Evolutionary conservation across 495 filamentous ascomycete genomes (phyloP).

Genomic region (Neurospora sp.): DNA sequence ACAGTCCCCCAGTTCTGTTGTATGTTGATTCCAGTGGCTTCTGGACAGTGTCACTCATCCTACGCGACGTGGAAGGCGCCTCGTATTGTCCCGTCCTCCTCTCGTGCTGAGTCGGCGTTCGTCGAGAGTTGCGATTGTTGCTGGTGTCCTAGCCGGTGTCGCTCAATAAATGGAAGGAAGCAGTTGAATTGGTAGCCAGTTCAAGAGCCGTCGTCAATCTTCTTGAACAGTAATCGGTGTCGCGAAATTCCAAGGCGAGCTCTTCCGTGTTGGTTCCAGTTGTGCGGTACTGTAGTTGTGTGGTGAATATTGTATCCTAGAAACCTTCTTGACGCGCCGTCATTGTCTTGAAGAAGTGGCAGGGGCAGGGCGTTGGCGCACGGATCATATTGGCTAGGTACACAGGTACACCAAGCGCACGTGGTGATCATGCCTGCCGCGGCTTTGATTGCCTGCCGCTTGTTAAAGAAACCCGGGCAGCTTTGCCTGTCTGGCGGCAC

Average conservation of each 20-base stretch:
- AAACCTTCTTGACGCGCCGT: neutral
- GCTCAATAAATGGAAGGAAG: neutral
- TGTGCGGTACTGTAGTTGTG: neutral
- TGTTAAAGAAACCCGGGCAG: neutral
- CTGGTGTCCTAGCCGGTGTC: neutral
- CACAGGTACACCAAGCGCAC: neutral
- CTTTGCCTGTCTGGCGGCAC: neutral
- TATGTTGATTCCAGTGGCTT: constrained; percentile 1
- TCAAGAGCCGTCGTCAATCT: neutral
- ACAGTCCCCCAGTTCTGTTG: neutral
- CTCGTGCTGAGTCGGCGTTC: neutral
- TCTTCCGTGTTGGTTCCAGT: neutral
- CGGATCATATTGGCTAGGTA: neutral
- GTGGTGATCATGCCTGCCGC: neutral
- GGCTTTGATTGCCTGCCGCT: neutral
- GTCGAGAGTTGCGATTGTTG: neutral
- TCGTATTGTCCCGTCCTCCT: neutral
- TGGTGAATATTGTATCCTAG: neutral
- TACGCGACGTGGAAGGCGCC: constrained; percentile 6
- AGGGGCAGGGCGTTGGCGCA: neutral
- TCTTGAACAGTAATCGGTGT: neutral
- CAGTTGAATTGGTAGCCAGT: neutral
- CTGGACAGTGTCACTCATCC: constrained; percentile 11
- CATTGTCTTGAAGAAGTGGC: neutral
- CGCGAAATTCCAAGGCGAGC: neutral